Conservation (phyloP, 164 flowering plant species). For the Tetrastigma voinierianum region DNA sequence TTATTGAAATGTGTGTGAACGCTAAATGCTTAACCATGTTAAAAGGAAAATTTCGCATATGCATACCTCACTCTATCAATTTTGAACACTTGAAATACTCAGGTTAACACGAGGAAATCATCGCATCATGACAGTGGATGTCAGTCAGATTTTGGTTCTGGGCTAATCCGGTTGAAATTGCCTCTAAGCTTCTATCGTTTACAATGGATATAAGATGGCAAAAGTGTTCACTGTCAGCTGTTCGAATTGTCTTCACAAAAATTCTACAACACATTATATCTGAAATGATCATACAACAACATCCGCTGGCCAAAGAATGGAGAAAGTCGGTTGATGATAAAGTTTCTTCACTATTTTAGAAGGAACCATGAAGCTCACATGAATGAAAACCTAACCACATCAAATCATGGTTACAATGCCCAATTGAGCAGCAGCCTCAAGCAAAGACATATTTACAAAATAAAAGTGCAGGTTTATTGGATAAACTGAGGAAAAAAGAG, state of each 20-base stretch:
- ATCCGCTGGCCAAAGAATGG: too few relatives aligned
- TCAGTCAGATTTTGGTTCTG: neutral
- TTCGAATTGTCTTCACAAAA: too few relatives aligned
- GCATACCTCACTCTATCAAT: too few relatives aligned
- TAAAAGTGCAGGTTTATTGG: too few relatives aligned
- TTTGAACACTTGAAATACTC: too few relatives aligned
- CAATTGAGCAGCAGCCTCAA: neutral
- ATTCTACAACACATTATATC: too few relatives aligned
- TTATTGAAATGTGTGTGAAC: neutral
- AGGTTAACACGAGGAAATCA: neutral
- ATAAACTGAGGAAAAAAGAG: neutral
- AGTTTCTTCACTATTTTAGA: neutral
- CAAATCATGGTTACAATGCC: neutral
- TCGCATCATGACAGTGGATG: neutral
- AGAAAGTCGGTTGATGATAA: neutral
- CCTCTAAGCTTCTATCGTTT: too few relatives aligned
- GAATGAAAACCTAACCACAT: neutral
- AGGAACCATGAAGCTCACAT: neutral
- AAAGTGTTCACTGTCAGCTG: too few relatives aligned
- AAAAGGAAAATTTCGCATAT: too few relatives aligned
- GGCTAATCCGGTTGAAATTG: neutral
- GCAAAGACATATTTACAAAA: neutral
- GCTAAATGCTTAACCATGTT: neutral
- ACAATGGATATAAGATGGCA: too few relatives aligned
- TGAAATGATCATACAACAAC: too few relatives aligned